Base-by-base conservation (phyloP, 2,329 filamentous ascomycete genomes). In the Teratosphaeriaceae sp. region DNA sequence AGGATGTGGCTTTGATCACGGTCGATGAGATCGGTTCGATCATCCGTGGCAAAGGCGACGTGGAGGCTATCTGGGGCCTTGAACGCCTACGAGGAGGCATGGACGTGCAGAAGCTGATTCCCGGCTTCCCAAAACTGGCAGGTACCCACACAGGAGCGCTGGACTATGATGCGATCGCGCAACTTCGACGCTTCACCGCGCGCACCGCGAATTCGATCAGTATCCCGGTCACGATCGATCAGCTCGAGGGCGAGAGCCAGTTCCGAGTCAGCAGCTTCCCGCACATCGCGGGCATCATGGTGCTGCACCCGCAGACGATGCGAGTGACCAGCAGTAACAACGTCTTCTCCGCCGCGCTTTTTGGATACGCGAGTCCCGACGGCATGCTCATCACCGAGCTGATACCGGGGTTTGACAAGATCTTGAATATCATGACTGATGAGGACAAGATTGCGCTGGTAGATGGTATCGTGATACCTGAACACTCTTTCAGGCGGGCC, bases 241-340 rank as follows among this genome's bases (percentile, higher is more conserved):
- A 85, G 57, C 70, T 86, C 2, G 75, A 79, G 24, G 80, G 78
- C 31, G 73, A 82, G 53, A 75, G 79, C 15, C 81, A 86, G 51
- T 76, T 98, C 50, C 81, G 87, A 40, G 78, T 98, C 33, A 95
- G 90, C 13, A 95, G 88, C 60, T 94, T 96, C 52, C 92, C 92
- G 13, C 90, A 98, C 61, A 96, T 98, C 65, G 92, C 92, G 43
- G 92, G 92, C 38, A 96, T 98, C 57, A 82, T 98, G 59, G 89
- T 98, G 7, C 74, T 98, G 11, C 84, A 85, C n/a, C 84, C 90
- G 1, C 70, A 80, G 22, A 80, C 76, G 1, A 74, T 97, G 50
- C 78, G 79, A 38, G 85, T 98, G 56, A 85, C 85, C 60, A 96
- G 89, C 66, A 92, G 89, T 7, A 98, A 98, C 63, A 86, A 88